Conservation (phyloP, 345 rosid species). For the Populus pruinosa region DNA sequence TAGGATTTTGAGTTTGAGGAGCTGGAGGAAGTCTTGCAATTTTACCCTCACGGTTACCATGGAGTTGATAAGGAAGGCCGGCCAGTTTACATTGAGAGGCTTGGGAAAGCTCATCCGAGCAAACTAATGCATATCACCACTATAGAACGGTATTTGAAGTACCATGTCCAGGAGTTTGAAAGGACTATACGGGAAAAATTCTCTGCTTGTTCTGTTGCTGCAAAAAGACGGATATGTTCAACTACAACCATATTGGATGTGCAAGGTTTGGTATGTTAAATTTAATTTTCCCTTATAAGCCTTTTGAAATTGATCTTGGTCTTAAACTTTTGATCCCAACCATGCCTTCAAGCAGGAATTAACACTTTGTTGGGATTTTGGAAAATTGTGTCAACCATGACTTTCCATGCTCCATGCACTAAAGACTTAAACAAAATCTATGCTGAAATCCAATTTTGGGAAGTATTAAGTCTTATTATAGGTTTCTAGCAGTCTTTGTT, state of each 20-base stretch:
- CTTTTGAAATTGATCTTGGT: slow-evolving; percentile 5
- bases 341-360: slow-evolving; percentile 1
- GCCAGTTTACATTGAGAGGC: slow-evolving; percentile 90
- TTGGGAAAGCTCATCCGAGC: slow-evolving; percentile 87
- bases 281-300: slow-evolving; percentile 2
- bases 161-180: slow-evolving; percentile 98
- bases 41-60: slow-evolving; percentile 96
- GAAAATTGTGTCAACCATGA: not conserved
- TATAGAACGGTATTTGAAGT: slow-evolving; percentile 73
- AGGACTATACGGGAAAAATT: slow-evolving; percentile 76
- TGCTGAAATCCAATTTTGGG: not conserved
- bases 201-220: slow-evolving; percentile 89
- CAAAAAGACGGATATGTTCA: slow-evolving; percentile 69
- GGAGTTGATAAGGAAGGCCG: slow-evolving; percentile 97
- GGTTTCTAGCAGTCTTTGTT: not conserved
- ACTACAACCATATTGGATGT: slow-evolving; percentile 91
- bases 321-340: not conserved
- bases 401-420: not conserved
- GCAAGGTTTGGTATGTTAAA: slow-evolving; percentile 74
- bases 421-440: not conserved
- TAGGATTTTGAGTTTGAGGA: slow-evolving; percentile 93
- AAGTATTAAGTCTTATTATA: not conserved
- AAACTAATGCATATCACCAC: slow-evolving; percentile 80
- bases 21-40: slow-evolving; percentile 82
- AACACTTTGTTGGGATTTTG: not conserved